Evolutionary conservation across 345 rosid genomes (phyloP).

Genomic region (Camelina sativa): DNA sequence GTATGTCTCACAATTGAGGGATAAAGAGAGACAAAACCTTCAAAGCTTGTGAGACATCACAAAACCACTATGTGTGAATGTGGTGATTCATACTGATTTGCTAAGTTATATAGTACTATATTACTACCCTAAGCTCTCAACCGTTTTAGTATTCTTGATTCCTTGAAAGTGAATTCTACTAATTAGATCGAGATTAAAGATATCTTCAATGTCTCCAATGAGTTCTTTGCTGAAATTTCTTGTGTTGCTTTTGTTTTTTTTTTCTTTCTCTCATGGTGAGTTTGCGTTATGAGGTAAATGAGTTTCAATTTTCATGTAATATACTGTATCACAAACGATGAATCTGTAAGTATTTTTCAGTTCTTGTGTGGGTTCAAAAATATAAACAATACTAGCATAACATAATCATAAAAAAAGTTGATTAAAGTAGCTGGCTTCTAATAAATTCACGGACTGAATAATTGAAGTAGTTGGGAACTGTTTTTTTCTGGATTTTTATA

Average conservation of each 20-base stretch:
- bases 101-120: conserved; percentile 10
- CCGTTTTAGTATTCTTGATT: conserved; percentile 1
- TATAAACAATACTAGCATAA: neutral
- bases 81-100: conserved; percentile 38
- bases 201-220: conserved; percentile 3
- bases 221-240: conserved; percentile 13
- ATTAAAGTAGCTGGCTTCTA: neutral
- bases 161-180: conserved; percentile 21
- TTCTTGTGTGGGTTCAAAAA: neutral
- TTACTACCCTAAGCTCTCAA: neutral
- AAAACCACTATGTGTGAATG: conserved; percentile 30
- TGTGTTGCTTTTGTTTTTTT: neutral
- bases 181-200: conserved; percentile 4
- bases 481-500: neutral
- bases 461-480: conserved; percentile 34
- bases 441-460: conserved; percentile 17
- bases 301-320: conserved; percentile 12
- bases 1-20: conserved; percentile 30
- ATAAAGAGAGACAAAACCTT: conserved; percentile 20
- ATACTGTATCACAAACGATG: conserved; percentile 8
- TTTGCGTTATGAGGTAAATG: conserved; percentile 5
- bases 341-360: neutral
- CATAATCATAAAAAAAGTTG: neutral
- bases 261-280: neutral
- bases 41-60: conserved; percentile 6